Evolutionary conservation across 129 eudicot genomes (phyloP).

Genomic region (Flaveria sonorensis): DNA sequence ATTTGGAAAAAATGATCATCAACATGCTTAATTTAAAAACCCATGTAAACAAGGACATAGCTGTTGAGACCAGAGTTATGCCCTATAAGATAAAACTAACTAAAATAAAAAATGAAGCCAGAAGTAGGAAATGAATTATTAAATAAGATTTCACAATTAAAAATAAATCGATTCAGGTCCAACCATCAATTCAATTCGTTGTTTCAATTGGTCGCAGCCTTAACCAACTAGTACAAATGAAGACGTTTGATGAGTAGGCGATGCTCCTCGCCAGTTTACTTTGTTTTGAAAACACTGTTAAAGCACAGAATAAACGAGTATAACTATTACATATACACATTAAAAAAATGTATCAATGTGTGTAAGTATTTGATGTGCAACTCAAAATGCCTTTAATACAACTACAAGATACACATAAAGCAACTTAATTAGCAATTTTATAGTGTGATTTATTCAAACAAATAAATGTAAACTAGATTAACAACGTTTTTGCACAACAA

Average conservation of each 20-base stretch:
- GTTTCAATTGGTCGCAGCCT: too few species aligned
- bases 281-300: background rate
- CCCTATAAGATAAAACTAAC: background rate
- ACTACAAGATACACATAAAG: background rate
- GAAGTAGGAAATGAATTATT: too few species aligned
- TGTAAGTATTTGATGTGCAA: background rate
- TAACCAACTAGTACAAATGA: too few species aligned
- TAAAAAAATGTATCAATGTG: background rate
- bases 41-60: too few species aligned
- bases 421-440: background rate
- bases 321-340: background rate
- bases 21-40: background rate
- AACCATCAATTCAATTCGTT: too few species aligned
- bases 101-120: too few species aligned
- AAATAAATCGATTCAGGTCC: too few species aligned
- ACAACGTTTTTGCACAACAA: constrained; percentile 14
- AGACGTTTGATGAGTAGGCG: too few species aligned
- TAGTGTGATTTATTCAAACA: background rate
- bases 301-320: background rate
- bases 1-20: too few species aligned
- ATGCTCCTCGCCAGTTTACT: too few species aligned
- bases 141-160: too few species aligned
- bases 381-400: background rate
- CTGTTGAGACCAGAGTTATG: background rate
- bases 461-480: background rate